Evolutionary conservation across 2,329 filamentous ascomycete genomes (phyloP), one percentile per base, ranked within the genome.

Genomic region (Cercospora canescens): DNA sequence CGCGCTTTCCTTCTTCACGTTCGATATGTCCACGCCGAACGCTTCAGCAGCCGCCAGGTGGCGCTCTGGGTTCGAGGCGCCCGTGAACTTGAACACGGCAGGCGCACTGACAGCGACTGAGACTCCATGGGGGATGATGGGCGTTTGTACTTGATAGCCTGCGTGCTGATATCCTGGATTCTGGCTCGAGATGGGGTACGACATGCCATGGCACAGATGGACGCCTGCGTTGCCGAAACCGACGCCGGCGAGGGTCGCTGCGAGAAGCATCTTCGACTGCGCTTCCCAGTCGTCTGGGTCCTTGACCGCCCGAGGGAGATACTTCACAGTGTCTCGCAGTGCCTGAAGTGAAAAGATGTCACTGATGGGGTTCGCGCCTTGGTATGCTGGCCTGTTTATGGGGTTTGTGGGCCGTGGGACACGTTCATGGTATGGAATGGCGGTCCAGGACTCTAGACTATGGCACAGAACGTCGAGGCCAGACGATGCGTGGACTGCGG

Each of bases 221-320:
- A 99, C 95, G 58, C 96, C 95, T 1, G 96, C 96, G 74, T 99
- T 99, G 21, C 96, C 95, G 78, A 99, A 99, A 0, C 95, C 95
- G 3, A 99, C 93, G 54, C 95, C 95, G 0, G 96, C 95, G 2
- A 99, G 83, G 0, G 95, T 99, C 0, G 95, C 91, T 2, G 95
- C 95, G 21, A 99, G 87, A 32, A 99, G 85, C 96, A 99, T 99
- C 79, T 98, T 89, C 34, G 88, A 91, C 79, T 99, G 95, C 0
- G 96, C 96, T 79, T 98, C 95, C 67, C 87, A 85, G 78, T 99
- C 95, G 35, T 97, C 93, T 0, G 94, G 93, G 74, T 98, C 91
- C 65, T 86, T 89, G 3, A 96, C 91, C 0, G 93, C 91, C 63
- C 94, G 88, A 0, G 94, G 95, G 0, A 99, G 88, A 76, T 97